Percentiles rank a stretch among this genome's conserved stretches.
These are phyloP conservation scores for Calonectria leucothoes DNA, from an alignment of 2,329 filamentous ascomycete genomes.

Conservation along the genomic window DNA sequence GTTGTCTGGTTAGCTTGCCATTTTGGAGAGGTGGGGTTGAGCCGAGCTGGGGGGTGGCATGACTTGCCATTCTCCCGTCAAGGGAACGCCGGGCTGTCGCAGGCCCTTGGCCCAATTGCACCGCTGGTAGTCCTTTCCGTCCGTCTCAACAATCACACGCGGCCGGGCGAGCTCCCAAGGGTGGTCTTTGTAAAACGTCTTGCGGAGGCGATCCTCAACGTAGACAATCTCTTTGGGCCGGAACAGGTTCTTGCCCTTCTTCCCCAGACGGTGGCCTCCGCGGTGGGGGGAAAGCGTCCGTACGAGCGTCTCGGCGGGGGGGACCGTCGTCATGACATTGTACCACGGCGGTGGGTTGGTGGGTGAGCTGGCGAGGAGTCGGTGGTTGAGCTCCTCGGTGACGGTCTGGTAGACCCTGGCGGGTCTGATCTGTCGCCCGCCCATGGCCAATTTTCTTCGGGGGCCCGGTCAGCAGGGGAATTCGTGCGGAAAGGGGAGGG, in stretches of 20 bases:
- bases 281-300: slow-evolving; percentile 64
- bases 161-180: slow-evolving; percentile 97
- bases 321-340: slow-evolving; percentile 62
- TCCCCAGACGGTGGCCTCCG: slow-evolving; percentile 54
- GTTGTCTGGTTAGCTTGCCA: slow-evolving; percentile 31
- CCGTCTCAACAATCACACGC: slow-evolving; percentile 83
- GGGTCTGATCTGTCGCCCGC: slow-evolving; percentile 58
- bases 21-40: not conserved
- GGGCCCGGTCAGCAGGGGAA: slow-evolving; percentile 10
- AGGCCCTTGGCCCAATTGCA: slow-evolving; percentile 84
- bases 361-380: slow-evolving; percentile 49
- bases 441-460: slow-evolving; percentile 48
- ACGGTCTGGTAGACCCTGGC: slow-evolving; percentile 61
- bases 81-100: slow-evolving; percentile 77
- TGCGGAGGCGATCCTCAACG: slow-evolving; percentile 84
- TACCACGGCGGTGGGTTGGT: slow-evolving; percentile 61
- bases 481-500: not conserved
- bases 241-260: slow-evolving; percentile 79
- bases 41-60: not conserved
- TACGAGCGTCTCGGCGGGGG: slow-evolving; percentile 69
- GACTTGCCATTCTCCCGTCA: slow-evolving; percentile 73
- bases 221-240: slow-evolving; percentile 82
- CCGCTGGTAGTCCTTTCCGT: slow-evolving; percentile 81
- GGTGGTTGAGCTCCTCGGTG: slow-evolving; percentile 56
- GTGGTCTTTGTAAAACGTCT: slow-evolving; percentile 90